Conservation (phyloP, 2,329 filamentous ascomycete genomes). For the Pseudocercospora eumusae region DNA sequence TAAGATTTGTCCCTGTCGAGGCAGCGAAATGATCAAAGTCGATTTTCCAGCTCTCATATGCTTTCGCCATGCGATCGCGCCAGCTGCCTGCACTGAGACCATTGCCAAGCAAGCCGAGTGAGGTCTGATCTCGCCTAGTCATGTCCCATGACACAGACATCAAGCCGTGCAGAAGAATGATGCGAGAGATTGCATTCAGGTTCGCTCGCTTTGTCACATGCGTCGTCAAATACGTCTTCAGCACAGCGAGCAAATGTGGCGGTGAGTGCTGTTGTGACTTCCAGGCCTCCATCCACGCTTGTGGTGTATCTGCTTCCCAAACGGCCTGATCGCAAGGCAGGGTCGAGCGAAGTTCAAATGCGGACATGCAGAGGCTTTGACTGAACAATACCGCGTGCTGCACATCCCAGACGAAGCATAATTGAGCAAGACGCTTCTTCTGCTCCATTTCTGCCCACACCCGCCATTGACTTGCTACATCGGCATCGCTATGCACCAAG, state of each 20-base stretch:
- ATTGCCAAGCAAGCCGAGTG: conserved; percentile 46
- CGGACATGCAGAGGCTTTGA: conserved; percentile 67
- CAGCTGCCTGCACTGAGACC: conserved; percentile 39
- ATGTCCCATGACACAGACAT: conserved; percentile 66
- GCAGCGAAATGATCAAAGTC: conserved; percentile 57
- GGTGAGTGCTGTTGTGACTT: conserved; percentile 1
- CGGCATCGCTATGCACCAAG: conserved; percentile 40
- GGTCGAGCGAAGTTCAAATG: conserved; percentile 61
- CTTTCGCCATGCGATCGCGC: conserved; percentile 54
- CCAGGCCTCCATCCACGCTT: conserved; percentile 47
- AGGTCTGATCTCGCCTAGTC: conserved; percentile 62
- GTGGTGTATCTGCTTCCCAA: conserved; percentile 60
- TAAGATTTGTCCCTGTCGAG: conserved; percentile 33
- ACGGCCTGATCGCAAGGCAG: conserved; percentile 57
- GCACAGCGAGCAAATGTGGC: conserved; percentile 52
- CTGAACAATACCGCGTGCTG: conserved; percentile 66
- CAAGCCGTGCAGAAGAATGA: conserved; percentile 60
- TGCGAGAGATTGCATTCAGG: conserved; percentile 56
- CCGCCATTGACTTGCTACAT: conserved; percentile 53
- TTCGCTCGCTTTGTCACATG: conserved; percentile 38
- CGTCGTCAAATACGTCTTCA: conserved; percentile 60
- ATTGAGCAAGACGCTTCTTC: conserved; percentile 60
- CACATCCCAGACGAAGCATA: conserved; percentile 68
- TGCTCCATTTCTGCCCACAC: conserved; percentile 59
- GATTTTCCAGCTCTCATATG: conserved; percentile 60